phyloP scores from a whole-genome alignment of 192 early-diverging fungal species.

The Coemansia sp. region DNA sequence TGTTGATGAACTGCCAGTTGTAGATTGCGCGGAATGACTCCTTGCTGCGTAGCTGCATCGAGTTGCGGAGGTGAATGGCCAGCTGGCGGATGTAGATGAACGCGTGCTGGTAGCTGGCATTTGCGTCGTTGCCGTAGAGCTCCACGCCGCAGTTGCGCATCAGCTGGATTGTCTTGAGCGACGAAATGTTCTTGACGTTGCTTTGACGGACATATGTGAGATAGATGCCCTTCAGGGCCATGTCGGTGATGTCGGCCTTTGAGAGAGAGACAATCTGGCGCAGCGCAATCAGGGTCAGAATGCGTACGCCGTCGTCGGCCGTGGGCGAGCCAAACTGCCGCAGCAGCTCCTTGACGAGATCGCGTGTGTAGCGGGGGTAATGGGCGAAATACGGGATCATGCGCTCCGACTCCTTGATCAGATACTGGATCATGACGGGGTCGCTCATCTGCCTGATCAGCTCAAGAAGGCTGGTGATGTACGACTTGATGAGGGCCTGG shows the following conservation, averaged over 20 bases:
- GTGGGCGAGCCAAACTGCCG: constrained; percentile 53
- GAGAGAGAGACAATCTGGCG: constrained; percentile 62
- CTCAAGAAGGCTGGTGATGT: constrained; percentile 66
- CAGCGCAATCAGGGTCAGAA: constrained; percentile 81
- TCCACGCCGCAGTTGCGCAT: constrained; percentile 93
- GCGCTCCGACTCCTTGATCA: constrained; percentile 78
- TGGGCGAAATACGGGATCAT: constrained; percentile 72
- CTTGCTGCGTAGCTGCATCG: constrained; percentile 80
- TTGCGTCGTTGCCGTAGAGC: constrained; percentile 73
- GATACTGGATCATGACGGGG: constrained; percentile 75
- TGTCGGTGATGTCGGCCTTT: constrained; percentile 58
- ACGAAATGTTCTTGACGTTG: constrained; percentile 74
- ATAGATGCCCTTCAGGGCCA: constrained; percentile 76
- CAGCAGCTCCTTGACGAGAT: constrained; percentile 64
- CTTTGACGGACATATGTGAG: constrained; percentile 74
- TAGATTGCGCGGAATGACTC: constrained; percentile 87
- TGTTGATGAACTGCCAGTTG: constrained; percentile 97
- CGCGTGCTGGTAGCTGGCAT: constrained; percentile 85
- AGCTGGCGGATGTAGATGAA: constrained; percentile 93
- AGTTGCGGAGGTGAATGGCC: constrained; percentile 86
- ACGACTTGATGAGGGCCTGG: constrained; percentile 79
- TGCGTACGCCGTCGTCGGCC: constrained; percentile 66
- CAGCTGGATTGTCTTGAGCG: constrained; percentile 79
- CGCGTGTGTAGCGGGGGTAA: constrained; percentile 76
- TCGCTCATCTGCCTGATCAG: constrained; percentile 83